These are phyloP conservation scores for Fragaria ananassa DNA, from an alignment of 306 rosid species.

Conservation along the genomic window DNA sequence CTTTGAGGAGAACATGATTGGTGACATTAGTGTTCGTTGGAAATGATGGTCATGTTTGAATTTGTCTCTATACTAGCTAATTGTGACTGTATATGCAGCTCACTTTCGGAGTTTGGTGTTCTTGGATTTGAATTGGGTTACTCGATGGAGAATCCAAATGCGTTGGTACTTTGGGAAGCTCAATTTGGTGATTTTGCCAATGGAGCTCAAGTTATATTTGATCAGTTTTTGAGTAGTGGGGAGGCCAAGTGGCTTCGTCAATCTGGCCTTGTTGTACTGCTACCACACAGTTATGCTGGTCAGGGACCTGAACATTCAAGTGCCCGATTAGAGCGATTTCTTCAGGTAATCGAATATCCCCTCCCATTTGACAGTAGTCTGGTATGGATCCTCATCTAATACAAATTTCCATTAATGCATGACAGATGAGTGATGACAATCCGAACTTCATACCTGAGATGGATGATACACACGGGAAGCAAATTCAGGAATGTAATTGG, in stretches of 20 bases:
- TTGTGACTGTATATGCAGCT: conserved; percentile 46
- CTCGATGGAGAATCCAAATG: conserved; percentile 93
- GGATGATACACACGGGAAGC: conserved; percentile 83
- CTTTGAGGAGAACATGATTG: not conserved
- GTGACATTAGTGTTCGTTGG: not conserved
- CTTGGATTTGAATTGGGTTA: conserved; percentile 97
- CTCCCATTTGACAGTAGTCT: not conserved
- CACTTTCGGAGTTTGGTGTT: conserved; percentile 94
- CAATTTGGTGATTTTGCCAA: conserved; percentile 97
- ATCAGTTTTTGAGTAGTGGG: conserved; percentile 88
- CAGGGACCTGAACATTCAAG: conserved; percentile 99
- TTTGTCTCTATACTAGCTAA: conserved; percentile 5
- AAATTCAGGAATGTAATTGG: conserved; percentile 97
- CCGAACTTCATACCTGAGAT: conserved; percentile 89
- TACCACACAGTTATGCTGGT: conserved; percentile 96
- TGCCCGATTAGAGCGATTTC: conserved; percentile 85
- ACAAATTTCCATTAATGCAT: conserved; percentile 26
- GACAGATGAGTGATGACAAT: conserved; percentile 97
- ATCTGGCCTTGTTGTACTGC: conserved; percentile 85
- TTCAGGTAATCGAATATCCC: conserved; percentile 52
- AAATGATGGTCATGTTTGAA: conserved; percentile 2
- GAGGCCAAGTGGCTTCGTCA: conserved; percentile 98
- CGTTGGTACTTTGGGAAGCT: conserved; percentile 95
- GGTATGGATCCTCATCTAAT: conserved; percentile 13
- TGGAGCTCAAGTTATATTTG: conserved; percentile 96